Base-by-base conservation (phyloP, 192 early-diverging fungal genomes). In the Allomyces macrogynus region DNA sequence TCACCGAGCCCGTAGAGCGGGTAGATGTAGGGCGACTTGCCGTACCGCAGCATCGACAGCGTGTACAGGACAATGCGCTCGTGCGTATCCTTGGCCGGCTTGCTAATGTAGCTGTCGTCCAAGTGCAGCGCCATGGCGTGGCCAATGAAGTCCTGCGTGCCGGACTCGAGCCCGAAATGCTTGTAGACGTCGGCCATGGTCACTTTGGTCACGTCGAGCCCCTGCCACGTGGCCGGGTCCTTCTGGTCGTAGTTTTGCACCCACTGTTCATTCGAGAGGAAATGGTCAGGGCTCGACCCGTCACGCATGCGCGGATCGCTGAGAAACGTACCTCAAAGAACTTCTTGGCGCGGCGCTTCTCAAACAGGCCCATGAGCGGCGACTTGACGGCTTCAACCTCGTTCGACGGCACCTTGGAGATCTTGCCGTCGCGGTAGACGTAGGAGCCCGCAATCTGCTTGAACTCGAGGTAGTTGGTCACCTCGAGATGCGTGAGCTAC, bases 21-120 rank as follows among this genome's bases (percentile, higher is more conserved):
- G 77, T 99, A 99, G 71, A 99, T 92, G 77, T 97, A 99, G 44
- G 97, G 97, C 68, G 85, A 88, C 79, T 89, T 90, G 65, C 93
- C 92, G 70, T 92, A 93, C 43, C 91, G 85, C 20, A 89, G 85
- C 67, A 97, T 84, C 10, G 93, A 97, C 61, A 80, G 86, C 69
- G 88, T 86, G 72, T 99, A 99, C 68, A 99, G 77, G 62, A 88
- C 84, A 65, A 97, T 89, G 64, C 87, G 86, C 71, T 92, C 84
- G 71, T 89, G 88, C 25, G 91, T 95, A 32, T 92, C 90, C 57
- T 81, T 78, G 43, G 92, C 93, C 69, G 85, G 77, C 43, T 77
- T 70, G 65, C 69, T 66, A 68, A 86, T 77, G 71, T 87, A 90
- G 74, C 71, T 70, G 69, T 99, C 95, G 73, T 99, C 90, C 70